Percentiles rank a stretch among this genome's conserved stretches.
phyloP scores from a whole-genome alignment of 371 early-diverging fungal species.

The Circinella minor region DNA sequence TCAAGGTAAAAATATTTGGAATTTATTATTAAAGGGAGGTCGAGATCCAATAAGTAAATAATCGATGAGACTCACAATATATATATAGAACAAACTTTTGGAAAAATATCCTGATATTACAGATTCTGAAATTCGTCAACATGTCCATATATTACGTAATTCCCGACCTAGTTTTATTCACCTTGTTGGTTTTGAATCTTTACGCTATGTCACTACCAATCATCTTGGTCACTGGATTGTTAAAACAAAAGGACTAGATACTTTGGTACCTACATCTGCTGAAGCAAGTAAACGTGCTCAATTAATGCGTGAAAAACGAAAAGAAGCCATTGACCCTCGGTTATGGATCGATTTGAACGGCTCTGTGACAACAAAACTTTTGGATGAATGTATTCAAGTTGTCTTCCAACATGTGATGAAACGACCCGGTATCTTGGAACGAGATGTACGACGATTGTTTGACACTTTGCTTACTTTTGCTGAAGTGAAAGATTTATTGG shows the following conservation, averaged over 20 bases:
- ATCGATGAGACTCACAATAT: not conserved
- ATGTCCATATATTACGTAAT: constrained; percentile 17
- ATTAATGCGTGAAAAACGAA: constrained; percentile 1
- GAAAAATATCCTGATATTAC: constrained; percentile 6
- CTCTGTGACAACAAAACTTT: constrained; percentile 14
- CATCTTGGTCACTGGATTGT: constrained; percentile 21
- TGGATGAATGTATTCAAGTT: constrained; percentile 22
- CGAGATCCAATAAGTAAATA: too few species aligned
- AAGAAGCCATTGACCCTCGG: constrained; percentile 23
- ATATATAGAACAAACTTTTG: constrained; percentile 1
- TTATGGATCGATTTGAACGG: constrained; percentile 42
- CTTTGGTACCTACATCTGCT: not conserved
- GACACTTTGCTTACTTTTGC: constrained; percentile 11
- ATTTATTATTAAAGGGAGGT: not conserved
- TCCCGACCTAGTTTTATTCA: constrained; percentile 19
- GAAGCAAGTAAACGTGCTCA: not conserved
- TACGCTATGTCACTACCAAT: constrained; percentile 27
- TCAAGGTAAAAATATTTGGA: constrained; percentile 21
- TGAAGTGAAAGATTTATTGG: constrained; percentile 32
- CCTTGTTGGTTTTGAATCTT: constrained; percentile 27
- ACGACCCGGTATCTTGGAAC: constrained; percentile 36
- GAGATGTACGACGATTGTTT: constrained; percentile 22
- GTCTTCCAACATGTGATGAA: constrained; percentile 28
- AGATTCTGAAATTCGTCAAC: constrained; percentile 16
- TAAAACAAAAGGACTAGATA: not conserved